Evolutionary conservation across 805 yeast genomes (phyloP).

Genomic region (Zygoascus bituminiphila): DNA sequence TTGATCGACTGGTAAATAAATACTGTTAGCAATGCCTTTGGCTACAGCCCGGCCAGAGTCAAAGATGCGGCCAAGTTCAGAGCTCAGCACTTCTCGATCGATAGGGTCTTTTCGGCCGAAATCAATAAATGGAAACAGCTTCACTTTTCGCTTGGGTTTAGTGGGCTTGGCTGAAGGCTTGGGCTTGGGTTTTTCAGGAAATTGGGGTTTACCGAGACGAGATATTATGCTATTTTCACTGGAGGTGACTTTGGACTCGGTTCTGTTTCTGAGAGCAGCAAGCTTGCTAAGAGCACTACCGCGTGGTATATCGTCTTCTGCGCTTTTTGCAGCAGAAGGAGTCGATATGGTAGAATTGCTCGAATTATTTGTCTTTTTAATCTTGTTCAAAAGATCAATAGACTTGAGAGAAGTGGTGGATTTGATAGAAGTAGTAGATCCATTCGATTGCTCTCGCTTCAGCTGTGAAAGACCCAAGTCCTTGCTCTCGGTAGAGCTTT

Average conservation of each 20-base stretch:
- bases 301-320: too few species aligned
- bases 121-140: constrained; percentile 12
- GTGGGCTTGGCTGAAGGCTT: background rate
- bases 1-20: constrained; percentile 28
- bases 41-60: background rate
- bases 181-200: background rate
- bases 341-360: background rate
- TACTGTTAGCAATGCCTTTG: constrained; percentile 33
- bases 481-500: background rate
- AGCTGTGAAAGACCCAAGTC: background rate
- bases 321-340: background rate
- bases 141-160: constrained; percentile 5
- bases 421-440: background rate
- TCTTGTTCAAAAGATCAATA: constrained; percentile 5
- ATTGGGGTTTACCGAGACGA: background rate
- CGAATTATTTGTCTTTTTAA: background rate
- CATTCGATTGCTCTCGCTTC: background rate
- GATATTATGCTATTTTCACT: background rate
- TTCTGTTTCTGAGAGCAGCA: background rate
- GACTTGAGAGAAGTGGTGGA: constrained; percentile 4
- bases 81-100: background rate
- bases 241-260: background rate
- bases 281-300: background rate
- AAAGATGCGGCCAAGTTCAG: background rate
- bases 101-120: constrained; percentile 2